Conservation (phyloP, 164 flowering plant genomes). For the Aristolochia californica region DNA sequence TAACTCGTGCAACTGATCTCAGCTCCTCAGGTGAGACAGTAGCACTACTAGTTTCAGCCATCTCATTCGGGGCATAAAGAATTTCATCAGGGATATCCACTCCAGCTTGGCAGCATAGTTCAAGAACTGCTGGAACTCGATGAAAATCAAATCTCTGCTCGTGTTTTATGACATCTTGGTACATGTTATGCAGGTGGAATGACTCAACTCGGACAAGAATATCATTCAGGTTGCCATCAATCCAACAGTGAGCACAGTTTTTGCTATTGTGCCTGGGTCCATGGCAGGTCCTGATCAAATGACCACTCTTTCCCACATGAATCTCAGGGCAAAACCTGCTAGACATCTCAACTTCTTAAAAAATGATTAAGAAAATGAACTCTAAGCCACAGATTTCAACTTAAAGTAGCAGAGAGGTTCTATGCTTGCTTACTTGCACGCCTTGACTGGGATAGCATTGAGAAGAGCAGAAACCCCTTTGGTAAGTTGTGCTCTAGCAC, state of each 20-base stretch:
- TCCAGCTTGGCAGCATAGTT: constrained; percentile 91
- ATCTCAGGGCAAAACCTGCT: constrained; percentile 83
- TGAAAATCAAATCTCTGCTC: constrained; percentile 71
- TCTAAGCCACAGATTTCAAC: not conserved
- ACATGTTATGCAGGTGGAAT: constrained; percentile 52
- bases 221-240: constrained; percentile 49
- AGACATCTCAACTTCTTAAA: not conserved
- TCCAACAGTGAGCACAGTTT: constrained; percentile 60
- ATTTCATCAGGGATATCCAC: constrained; percentile 23
- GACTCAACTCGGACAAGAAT: constrained; percentile 70
- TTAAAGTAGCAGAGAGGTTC: not conserved
- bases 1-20: constrained; percentile 27
- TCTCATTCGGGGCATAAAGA: constrained; percentile 1
- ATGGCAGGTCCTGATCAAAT: constrained; percentile 54
- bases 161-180: constrained; percentile 54
- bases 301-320: constrained; percentile 65
- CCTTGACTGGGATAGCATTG: constrained; percentile 37
- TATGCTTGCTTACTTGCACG: constrained; percentile 57
- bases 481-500: constrained; percentile 36
- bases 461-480: constrained; percentile 63
- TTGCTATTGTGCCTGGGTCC: constrained; percentile 43
- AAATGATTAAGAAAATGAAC: too few species aligned
- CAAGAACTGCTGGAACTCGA: constrained; percentile 74
- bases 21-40: constrained; percentile 22
- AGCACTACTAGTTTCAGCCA: not conserved